These are phyloP conservation scores for Misopates orontium DNA, from an alignment of 257 asterid species.

Conservation along the genomic window DNA sequence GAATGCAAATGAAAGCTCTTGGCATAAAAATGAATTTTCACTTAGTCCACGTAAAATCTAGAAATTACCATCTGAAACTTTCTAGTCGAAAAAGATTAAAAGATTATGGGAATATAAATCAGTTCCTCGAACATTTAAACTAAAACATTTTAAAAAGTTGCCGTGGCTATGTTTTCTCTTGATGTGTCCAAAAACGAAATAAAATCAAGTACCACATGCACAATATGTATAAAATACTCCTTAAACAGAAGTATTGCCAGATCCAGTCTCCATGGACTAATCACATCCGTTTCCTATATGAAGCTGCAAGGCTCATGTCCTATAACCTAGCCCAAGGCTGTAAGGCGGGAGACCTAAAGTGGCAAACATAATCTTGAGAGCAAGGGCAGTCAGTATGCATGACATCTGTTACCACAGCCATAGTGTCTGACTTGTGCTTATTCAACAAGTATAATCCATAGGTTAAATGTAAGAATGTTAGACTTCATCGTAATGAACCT, in stretches of 20 bases:
- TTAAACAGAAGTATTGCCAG: slow-evolving; percentile 20
- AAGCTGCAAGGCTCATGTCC: neutral
- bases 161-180: neutral
- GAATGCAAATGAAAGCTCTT: slow-evolving; percentile 17
- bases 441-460: neutral
- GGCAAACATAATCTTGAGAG: neutral
- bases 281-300: no score
- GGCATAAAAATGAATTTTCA: neutral
- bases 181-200: neutral
- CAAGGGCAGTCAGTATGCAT: no score
- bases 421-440: neutral
- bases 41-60: slow-evolving; percentile 13
- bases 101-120: neutral
- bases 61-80: slow-evolving; percentile 10
- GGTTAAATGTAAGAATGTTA: no score
- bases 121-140: slow-evolving; percentile 14
- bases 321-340: neutral
- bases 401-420: no score
- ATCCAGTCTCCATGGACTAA: slow-evolving; percentile 1
- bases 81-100: neutral
- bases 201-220: neutral
- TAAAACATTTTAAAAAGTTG: neutral
- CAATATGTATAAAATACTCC: neutral
- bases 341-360: no score
- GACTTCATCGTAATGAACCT: no score